These are phyloP conservation scores for Boletus pseudopeckii DNA, from an alignment of 768 basidiomycete genomes.

Conservation along the genomic window DNA sequence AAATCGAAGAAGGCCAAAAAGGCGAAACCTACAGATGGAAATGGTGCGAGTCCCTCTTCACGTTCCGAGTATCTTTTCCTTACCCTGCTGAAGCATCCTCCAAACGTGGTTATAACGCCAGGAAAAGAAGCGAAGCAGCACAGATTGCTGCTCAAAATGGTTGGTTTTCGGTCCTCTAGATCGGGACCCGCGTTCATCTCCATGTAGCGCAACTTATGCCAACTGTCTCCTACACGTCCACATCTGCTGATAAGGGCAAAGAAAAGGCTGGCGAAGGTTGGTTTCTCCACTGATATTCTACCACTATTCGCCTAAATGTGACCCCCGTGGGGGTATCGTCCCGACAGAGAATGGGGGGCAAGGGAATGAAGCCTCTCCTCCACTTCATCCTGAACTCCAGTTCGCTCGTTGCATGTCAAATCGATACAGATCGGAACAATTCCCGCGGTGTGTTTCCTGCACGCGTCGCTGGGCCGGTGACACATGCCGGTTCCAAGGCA, in stretches of 20 bases:
- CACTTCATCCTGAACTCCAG: slow-evolving; percentile 64
- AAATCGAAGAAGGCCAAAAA: slow-evolving; percentile 50
- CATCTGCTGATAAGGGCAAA: slow-evolving; percentile 41
- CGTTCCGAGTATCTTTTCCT: slow-evolving; percentile 8
- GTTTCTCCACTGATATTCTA: slow-evolving; percentile 11
- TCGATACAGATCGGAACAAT: slow-evolving; percentile 65
- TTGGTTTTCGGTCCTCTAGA: slow-evolving; percentile 27
- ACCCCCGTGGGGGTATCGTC: slow-evolving; percentile 30
- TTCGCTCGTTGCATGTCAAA: slow-evolving; percentile 84
- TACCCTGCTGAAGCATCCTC: slow-evolving; percentile 35
- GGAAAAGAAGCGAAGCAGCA: slow-evolving; percentile 70
- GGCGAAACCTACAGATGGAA: slow-evolving; percentile 33
- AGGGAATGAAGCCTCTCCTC: slow-evolving; percentile 28
- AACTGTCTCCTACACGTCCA: slow-evolving; percentile 41
- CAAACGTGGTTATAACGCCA: slow-evolving; percentile 66
- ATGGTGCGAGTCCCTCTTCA: slow-evolving; percentile 24
- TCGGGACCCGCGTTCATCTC: slow-evolving; percentile 13
- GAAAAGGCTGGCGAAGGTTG: slow-evolving; percentile 41
- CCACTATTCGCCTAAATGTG: slow-evolving; percentile 3
- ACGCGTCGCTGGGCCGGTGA: slow-evolving; percentile 86
- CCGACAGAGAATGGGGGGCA: slow-evolving; percentile 28
- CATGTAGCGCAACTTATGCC: slow-evolving; percentile 44
- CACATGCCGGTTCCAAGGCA: slow-evolving; percentile 84
- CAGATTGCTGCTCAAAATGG: slow-evolving; percentile 64
- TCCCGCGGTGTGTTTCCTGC: slow-evolving; percentile 80